A percentile compares a stretch with the other conserved stretches of the same genome.
Conservation (phyloP, 768 basidiomycete genomes). For the Boletus tylopilopsis region DNA sequence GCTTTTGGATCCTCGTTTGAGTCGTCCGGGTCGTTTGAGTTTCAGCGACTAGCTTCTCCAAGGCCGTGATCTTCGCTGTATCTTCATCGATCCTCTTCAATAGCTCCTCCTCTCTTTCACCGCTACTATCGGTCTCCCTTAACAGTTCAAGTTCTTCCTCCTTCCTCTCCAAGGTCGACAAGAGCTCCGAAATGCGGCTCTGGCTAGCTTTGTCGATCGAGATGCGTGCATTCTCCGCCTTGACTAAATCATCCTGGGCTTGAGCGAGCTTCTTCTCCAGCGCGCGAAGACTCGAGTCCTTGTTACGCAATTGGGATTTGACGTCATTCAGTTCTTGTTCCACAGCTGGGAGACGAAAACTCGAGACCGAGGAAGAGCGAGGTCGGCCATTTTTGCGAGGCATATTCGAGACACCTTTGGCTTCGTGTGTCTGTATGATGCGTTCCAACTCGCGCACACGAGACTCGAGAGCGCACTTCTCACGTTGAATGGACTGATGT, state of each 20-base stretch:
- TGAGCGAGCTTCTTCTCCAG: slow-evolving; percentile 47
- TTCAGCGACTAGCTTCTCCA: slow-evolving; percentile 48
- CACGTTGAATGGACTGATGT: slow-evolving; percentile 48
- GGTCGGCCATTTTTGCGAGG: slow-evolving; percentile 39
- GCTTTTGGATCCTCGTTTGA: slow-evolving; percentile 37
- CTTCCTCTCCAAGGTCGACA: slow-evolving; percentile 46
- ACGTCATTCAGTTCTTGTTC: slow-evolving; percentile 54
- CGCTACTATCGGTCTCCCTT: slow-evolving; percentile 36
- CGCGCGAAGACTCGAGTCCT: slow-evolving; percentile 40
- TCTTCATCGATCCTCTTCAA: slow-evolving; percentile 70
- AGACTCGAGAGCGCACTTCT: slow-evolving; percentile 53
- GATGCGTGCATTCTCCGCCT: slow-evolving; percentile 55
- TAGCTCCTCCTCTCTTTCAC: slow-evolving; percentile 56
- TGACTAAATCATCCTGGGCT: slow-evolving; percentile 46
- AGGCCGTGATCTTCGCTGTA: slow-evolving; percentile 56
- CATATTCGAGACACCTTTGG: slow-evolving; percentile 28
- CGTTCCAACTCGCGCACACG: slow-evolving; percentile 58
- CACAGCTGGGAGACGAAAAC: slow-evolving; percentile 44
- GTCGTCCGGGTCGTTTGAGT: slow-evolving; percentile 30
- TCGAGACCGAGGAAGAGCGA: slow-evolving; percentile 59
- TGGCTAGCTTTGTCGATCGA: slow-evolving; percentile 48
- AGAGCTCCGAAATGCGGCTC: slow-evolving; percentile 42
- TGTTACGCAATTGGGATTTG: slow-evolving; percentile 41
- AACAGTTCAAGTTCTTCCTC: slow-evolving; percentile 56
- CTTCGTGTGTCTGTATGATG: slow-evolving; percentile 36